phyloP scores from a whole-genome alignment of 352 stramenopile genomes.

The Nothophytophthora sp. region DNA sequence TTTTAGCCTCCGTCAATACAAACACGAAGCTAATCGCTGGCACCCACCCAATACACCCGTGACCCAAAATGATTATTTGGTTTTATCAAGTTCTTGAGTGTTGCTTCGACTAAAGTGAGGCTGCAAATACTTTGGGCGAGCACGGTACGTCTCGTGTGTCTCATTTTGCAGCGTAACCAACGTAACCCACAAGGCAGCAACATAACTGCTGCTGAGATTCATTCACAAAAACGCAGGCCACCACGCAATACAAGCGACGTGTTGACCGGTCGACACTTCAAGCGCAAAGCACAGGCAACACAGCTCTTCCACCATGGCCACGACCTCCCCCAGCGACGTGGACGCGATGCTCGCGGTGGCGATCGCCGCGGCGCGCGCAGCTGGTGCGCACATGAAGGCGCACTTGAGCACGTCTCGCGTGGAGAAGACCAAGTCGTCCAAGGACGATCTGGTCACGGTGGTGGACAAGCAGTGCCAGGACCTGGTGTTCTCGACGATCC shows the following conservation, averaged over 20 bases:
- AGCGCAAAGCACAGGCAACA: neutral
- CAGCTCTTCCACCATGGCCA: conserved; percentile 13
- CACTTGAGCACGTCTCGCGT: conserved; percentile 55
- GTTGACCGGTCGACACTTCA: neutral
- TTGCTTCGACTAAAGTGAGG: no score
- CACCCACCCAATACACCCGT: no score
- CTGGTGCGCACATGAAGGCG: conserved; percentile 74
- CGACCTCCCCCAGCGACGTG: conserved; percentile 26
- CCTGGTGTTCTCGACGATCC: conserved; percentile 79
- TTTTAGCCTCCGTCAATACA: no score
- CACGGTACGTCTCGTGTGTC: neutral
- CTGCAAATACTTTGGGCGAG: no score
- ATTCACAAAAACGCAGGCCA: neutral
- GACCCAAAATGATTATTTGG: no score
- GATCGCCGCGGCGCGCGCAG: conserved; percentile 53
- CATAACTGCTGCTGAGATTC: no score
- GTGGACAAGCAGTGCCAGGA: conserved; percentile 94
- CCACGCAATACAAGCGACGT: neutral
- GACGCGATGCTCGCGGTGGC: conserved; percentile 57
- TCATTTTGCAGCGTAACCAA: no score
- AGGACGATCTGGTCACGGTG: conserved; percentile 94
- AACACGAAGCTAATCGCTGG: no score
- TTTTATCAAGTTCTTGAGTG: no score
- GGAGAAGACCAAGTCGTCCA: conserved; percentile 90
- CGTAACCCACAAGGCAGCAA: no score